These are phyloP conservation scores for Metschnikowia vanudenii DNA, from an alignment of 805 yeast species.

Conservation along the genomic window DNA sequence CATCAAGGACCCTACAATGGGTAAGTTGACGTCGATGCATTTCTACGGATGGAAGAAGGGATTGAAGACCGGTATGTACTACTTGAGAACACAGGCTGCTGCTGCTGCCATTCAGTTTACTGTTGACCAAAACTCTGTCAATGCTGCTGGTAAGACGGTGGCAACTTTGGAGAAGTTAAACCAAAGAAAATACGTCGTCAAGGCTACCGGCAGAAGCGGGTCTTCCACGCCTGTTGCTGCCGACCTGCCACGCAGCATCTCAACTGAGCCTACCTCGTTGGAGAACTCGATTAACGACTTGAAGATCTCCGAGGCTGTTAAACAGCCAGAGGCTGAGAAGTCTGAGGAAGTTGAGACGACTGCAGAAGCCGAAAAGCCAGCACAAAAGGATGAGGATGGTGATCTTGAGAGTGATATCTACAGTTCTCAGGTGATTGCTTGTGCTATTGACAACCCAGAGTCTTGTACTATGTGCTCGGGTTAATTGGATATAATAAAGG, in stretches of 20 bases:
- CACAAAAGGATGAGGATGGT: slow-evolving; percentile 17
- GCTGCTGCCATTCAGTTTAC: slow-evolving; percentile 91
- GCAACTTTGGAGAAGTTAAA: slow-evolving; percentile 41
- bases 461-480: slow-evolving; percentile 99
- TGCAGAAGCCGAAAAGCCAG: too few relatives aligned
- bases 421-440: slow-evolving; percentile 91
- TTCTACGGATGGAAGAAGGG: slow-evolving; percentile 99
- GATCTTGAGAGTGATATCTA: slow-evolving; percentile 70
- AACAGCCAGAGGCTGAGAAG: slow-evolving; percentile 9
- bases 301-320: slow-evolving; percentile 28
- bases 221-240: slow-evolving; percentile 21
- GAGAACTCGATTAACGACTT: slow-evolving; percentile 49
- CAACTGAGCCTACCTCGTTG: slow-evolving; percentile 43
- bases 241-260: slow-evolving; percentile 23
- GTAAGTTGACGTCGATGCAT: slow-evolving; percentile 96
- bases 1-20: slow-evolving; percentile 88
- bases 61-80: slow-evolving; percentile 97
- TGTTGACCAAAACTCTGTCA: slow-evolving; percentile 45
- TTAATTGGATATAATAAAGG: slow-evolving; percentile 32
- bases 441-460: slow-evolving; percentile 96
- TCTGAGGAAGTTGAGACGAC: slow-evolving; percentile 5
- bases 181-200: slow-evolving; percentile 36
- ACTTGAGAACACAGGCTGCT: slow-evolving; percentile 96
- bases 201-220: slow-evolving; percentile 22
- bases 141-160: slow-evolving; percentile 36